Conservation (phyloP, 768 basidiomycete species). For the Amanita molliuscula region DNA sequence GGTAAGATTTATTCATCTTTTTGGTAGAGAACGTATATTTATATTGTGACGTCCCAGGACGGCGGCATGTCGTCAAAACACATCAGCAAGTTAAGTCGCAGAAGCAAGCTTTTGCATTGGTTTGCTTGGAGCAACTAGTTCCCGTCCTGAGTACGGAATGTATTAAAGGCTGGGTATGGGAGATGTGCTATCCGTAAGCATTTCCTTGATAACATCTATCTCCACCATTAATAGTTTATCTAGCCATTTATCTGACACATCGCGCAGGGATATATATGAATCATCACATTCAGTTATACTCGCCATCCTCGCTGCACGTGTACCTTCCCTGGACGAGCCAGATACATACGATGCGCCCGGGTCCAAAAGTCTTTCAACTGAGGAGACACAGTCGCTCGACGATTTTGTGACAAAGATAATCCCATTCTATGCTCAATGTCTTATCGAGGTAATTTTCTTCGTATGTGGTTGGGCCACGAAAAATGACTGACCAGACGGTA, state of each 20-base stretch:
- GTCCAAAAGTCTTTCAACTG: not conserved
- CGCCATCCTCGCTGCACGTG: conserved; percentile 54
- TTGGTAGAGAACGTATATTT: not conserved
- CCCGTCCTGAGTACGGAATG: conserved; percentile 42
- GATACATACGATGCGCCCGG: not conserved
- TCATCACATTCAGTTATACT: conserved; percentile 80
- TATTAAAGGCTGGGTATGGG: conserved; percentile 47
- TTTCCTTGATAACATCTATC: not conserved
- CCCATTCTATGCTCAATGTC: conserved; percentile 62
- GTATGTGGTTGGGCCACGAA: too few relatives aligned
- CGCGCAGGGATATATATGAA: conserved; percentile 72
- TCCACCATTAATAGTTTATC: not conserved
- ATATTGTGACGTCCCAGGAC: not conserved
- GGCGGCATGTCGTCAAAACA: not conserved
- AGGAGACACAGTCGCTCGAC: conserved; percentile 12
- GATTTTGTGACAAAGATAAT: conserved; percentile 47
- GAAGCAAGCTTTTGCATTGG: conserved; percentile 56
- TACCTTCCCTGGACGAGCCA: conserved; percentile 22
- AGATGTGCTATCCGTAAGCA: conserved; percentile 57
- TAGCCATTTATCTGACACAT: conserved; percentile 51
- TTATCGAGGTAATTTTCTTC: conserved; percentile 48
- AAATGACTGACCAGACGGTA: conserved; percentile 16
- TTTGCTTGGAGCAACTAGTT: conserved; percentile 71
- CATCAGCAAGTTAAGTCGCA: conserved; percentile 11
- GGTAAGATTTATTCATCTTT: conserved; percentile 11